phyloP scores from a whole-genome alignment of 192 early-diverging fungal genomes.

The Spizellomyces punctatus region DNA sequence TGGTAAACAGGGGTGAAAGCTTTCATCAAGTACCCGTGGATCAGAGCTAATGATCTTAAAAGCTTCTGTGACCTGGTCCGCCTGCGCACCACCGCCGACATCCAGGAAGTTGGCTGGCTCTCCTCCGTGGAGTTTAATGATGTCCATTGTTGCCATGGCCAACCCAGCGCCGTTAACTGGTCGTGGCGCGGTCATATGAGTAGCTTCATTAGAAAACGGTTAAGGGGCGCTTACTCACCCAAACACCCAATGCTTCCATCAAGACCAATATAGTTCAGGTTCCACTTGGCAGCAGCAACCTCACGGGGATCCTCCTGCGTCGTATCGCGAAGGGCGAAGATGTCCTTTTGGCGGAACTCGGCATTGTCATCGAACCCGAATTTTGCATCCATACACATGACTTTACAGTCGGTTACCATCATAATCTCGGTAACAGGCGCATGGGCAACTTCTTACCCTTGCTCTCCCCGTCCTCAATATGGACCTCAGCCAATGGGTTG shows the following conservation, averaged over 20 bases:
- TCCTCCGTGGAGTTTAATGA: constrained; percentile 98
- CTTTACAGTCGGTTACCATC: constrained; percentile 23
- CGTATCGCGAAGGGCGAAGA: constrained; percentile 86
- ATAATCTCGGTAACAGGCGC: neutral
- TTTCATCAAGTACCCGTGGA: constrained; percentile 57
- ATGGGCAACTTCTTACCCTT: constrained; percentile 1
- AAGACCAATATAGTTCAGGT: constrained; percentile 99
- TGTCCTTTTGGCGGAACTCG: constrained; percentile 92
- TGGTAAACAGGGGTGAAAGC: neutral
- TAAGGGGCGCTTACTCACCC: constrained; percentile 44
- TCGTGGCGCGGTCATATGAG: neutral
- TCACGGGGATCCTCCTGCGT: constrained; percentile 98
- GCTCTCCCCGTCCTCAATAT: constrained; percentile 73
- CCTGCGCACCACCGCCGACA: constrained; percentile 94
- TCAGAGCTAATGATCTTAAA: constrained; percentile 99
- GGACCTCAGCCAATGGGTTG: constrained; percentile 95
- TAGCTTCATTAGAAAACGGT: neutral
- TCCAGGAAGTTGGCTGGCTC: constrained; percentile 99
- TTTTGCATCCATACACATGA: constrained; percentile 99
- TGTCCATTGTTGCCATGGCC: constrained; percentile 99
- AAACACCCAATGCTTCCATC: constrained; percentile 98
- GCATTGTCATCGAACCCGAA: constrained; percentile 99
- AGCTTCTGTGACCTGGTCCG: constrained; percentile 95
- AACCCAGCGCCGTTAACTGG: constrained; percentile 95
- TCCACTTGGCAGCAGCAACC: constrained; percentile 93